Evolutionary conservation across 352 stramenopile species (phyloP).

Genomic region (Aphanomyces invadans): DNA sequence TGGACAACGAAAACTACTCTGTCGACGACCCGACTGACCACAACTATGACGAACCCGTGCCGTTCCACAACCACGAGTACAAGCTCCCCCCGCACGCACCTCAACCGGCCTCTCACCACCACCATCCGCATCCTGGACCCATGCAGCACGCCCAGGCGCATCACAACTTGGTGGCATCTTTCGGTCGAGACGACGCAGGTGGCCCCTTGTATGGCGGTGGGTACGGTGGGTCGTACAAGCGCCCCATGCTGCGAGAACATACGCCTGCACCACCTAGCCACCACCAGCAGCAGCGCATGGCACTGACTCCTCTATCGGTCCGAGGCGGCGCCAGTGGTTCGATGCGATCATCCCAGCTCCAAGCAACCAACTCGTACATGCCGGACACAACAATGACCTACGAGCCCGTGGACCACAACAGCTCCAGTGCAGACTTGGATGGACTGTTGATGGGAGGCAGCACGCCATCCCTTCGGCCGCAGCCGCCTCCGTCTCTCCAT

Average conservation of each 20-base stretch:
- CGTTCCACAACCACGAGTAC: neutral
- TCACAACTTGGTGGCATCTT: neutral
- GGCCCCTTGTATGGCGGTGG: neutral
- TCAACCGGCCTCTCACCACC: neutral
- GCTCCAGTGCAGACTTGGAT: constrained; percentile 6
- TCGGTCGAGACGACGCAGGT: neutral
- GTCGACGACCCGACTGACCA: neutral
- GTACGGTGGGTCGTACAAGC: neutral
- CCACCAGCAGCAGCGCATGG: constrained; percentile 1
- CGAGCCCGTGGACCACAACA: neutral
- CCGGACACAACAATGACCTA: neutral
- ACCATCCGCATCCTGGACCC: neutral
- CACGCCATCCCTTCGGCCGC: constrained; percentile 22
- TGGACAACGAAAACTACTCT: neutral
- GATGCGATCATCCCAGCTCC: neutral
- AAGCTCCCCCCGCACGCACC: neutral
- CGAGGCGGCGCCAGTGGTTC: neutral
- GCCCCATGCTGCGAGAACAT: neutral
- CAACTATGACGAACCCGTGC: neutral
- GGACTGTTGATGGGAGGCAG: constrained; percentile 17
- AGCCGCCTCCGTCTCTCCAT: constrained; percentile 21
- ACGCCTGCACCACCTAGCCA: too few species aligned
- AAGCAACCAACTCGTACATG: neutral
- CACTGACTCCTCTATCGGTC: constrained; percentile 17
- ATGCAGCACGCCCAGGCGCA: neutral